phyloP scores from a whole-genome alignment of 345 rosid species.

The Punica granatum region DNA sequence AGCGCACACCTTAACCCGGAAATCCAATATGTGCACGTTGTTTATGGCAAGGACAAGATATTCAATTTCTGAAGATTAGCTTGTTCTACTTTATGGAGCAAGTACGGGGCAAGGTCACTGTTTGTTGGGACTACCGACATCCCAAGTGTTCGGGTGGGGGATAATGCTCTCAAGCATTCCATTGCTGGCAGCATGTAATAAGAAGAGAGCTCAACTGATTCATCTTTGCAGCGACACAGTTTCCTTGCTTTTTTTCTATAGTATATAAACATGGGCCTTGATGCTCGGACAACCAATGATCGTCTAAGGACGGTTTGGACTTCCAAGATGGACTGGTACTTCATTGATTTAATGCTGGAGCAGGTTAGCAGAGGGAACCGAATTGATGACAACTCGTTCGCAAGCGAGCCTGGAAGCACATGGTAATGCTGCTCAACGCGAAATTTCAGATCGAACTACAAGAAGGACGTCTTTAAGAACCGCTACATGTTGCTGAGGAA shows the following conservation, averaged over 20 bases:
- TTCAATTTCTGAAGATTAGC: too few relatives aligned
- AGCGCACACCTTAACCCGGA: not conserved
- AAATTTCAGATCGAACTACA: slow-evolving; percentile 57
- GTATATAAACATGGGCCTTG: slow-evolving; percentile 28
- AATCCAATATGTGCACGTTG: too few relatives aligned
- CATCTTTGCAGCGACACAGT: too few relatives aligned
- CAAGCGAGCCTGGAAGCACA: slow-evolving; percentile 76
- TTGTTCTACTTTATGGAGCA: too few relatives aligned
- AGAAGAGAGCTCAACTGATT: too few relatives aligned
- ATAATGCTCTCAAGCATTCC: not conserved
- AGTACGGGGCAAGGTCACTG: not conserved
- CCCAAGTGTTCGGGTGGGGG: not conserved
- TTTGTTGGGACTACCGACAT: not conserved
- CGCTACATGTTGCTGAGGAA: slow-evolving; percentile 58
- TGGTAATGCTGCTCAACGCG: slow-evolving; percentile 53
- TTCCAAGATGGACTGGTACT: slow-evolving; percentile 75
- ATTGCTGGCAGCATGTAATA: not conserved
- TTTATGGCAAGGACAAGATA: not conserved
- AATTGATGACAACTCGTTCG: slow-evolving; percentile 66
- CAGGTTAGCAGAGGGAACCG: slow-evolving; percentile 64
- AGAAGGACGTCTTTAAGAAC: slow-evolving; percentile 65
- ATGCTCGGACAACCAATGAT: slow-evolving; percentile 26
- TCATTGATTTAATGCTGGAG: slow-evolving; percentile 64
- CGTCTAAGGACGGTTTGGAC: slow-evolving; percentile 80
- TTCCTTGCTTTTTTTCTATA: not conserved